Evolutionary conservation across 495 filamentous ascomycete genomes (phyloP), one percentile per base, ranked within the genome.

Genomic region (Penicillium macrosclerotiorum): DNA sequence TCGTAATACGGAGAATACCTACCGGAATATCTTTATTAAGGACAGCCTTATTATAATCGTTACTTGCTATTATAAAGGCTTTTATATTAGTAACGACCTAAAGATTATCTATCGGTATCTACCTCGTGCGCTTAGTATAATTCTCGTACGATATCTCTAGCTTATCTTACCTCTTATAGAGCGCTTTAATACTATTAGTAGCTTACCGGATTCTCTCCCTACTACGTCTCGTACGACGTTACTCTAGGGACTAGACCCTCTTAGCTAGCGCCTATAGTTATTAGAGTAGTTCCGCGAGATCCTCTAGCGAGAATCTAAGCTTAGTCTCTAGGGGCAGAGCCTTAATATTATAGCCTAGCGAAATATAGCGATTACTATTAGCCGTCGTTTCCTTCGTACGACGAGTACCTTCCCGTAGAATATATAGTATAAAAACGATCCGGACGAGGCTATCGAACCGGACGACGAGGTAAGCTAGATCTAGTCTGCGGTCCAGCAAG

Each of bases 321-420:
- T 27, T 11, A 11, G 25, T 11, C 25, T 27, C 5, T 27, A 27
- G 5, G 8, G 25, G 25, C 17, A 0, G n/a, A 13, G n/a, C 14
- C 13, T 4, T 60, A 43, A 29, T 60, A 60, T 38, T 14, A 54
- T 2, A 54, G 33, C 45, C 24, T 48, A 31, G 13, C 45, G 45
- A 25, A 18, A 48, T 18, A 17, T 48, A 11, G 14, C 45, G 2
- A 48, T 48, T 33, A 6, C 19, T 11, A 48, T 48, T 6, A 42
- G 45, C 35, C 45, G 45, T 5, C 22, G 19, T 17, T 48, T 17
- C 20, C 30, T 48, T 5, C 22, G 24, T 7, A 5, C n/a, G 4
- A 11, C 26, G 1, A 16, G 27, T 13, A 16, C 13, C 1, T 50
- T 50, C 24, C 37, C 20, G 3, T 1, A 35, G 1, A 35, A 35